Evolutionary conservation across 2,329 filamentous ascomycete species (phyloP), one percentile per base, ranked within the genome.

Genomic region (Neonectria coccinea): DNA sequence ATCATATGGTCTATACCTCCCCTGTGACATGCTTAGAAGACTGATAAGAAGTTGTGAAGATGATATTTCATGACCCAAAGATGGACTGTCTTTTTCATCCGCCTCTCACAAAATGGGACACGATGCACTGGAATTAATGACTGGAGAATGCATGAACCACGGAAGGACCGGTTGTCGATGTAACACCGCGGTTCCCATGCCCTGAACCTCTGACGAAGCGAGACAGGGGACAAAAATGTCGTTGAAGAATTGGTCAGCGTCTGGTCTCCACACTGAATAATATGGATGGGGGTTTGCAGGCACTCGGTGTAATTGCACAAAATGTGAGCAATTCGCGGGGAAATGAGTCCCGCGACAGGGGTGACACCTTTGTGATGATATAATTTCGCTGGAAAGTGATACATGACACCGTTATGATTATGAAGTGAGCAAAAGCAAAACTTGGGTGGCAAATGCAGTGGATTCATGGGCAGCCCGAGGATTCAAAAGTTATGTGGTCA

Each of bases 401-500:
- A 57, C 22, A 31, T 29, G n/a, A 20, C 58, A 33, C 52, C 5
- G 31, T 12, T 18, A 29, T 18, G 31, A 16, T 33, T 29, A 25
- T 25, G 5, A 31, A 51, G 25, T 29, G 3, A 12, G 18, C 22
- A 52, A 29, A 25, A 63, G 59, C 12, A 48, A 51, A 16, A 52
- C 52, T 8, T 6, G 25, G 31, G 59, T 45, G 18, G 31, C 20
- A 57, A 54, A 51, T n/a, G n/a, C 31, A 48, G 48, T 53, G 44
- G 20, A 48, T 63, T 56, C 25, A 67, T 67, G 56, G 48, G 45
- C 31, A 60, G 62, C 29, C 60, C 60, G 56, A 63, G 53, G 51
- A 60, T 63, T 16, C 14, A 57, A 67, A 55, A 50, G 25, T 44
- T 56, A 67, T 53, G 62, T 67, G 62, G 27, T 68, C 66, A 67